Percentiles rank a stretch among this genome's conserved stretches.
Evolutionary conservation across 495 filamentous ascomycete species (phyloP).

Genomic region (Talaromyces thailandensis): DNA sequence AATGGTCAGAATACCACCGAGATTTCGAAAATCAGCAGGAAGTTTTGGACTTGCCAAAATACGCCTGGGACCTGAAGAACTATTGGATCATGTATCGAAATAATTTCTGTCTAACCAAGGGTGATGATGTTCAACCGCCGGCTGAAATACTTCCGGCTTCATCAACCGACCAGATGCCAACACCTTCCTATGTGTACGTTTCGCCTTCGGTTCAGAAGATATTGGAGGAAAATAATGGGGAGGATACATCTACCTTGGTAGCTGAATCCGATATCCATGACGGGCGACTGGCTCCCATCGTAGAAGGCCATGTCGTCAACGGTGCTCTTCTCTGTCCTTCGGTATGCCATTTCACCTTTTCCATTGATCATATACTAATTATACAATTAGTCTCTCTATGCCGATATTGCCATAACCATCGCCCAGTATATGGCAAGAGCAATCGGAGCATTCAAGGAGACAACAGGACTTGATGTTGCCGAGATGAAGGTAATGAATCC

Average conservation of each 20-base stretch:
- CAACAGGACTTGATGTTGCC: neutral
- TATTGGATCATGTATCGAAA: slow-evolving; percentile 75
- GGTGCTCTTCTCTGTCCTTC: slow-evolving; percentile 48
- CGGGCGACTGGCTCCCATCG: slow-evolving; percentile 47
- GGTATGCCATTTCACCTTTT: slow-evolving; percentile 63
- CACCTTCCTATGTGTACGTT: slow-evolving; percentile 24
- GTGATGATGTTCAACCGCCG: slow-evolving; percentile 10
- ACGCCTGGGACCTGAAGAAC: slow-evolving; percentile 70
- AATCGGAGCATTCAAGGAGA: neutral
- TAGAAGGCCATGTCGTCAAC: slow-evolving; percentile 65
- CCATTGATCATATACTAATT: slow-evolving; percentile 62
- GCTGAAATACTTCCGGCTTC: slow-evolving; percentile 4
- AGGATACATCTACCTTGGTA: slow-evolving; percentile 43
- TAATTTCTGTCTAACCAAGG: slow-evolving; percentile 42
- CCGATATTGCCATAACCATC: slow-evolving; percentile 46
- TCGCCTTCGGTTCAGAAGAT: slow-evolving; percentile 55
- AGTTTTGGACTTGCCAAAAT: slow-evolving; percentile 60
- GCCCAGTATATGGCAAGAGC: slow-evolving; percentile 27
- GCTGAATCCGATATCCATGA: slow-evolving; percentile 59
- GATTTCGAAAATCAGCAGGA: slow-evolving; percentile 54
- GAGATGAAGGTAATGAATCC: neutral
- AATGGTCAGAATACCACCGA: slow-evolving; percentile 73
- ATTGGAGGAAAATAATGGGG: slow-evolving; percentile 45
- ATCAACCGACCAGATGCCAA: slow-evolving; percentile 18
- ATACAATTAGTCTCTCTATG: slow-evolving; percentile 38